These are phyloP conservation scores for Ambrosia artemisiifolia DNA, from an alignment of 129 eudicot genomes.

Conservation along the genomic window DNA sequence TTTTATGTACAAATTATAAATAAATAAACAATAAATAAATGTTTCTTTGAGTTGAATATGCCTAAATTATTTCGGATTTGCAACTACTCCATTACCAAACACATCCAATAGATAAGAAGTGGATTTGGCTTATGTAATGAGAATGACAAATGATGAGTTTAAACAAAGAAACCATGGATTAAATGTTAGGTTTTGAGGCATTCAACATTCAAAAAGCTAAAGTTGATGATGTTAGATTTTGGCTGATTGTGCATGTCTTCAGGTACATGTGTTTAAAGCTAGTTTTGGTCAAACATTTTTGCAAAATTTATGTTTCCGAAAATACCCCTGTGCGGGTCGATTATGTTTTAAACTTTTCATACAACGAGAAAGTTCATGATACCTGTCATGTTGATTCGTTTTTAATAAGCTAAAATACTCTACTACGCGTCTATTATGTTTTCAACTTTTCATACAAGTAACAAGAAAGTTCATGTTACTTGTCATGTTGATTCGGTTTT, in stretches of 20 bases:
- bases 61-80: constrained; percentile 14
- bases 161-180: constrained; percentile 17
- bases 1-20: neutral
- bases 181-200: constrained; percentile 25
- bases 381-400: neutral
- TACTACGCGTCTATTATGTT: neutral
- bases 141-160: constrained; percentile 25
- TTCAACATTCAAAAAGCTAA: constrained; percentile 39
- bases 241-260: constrained; percentile 34
- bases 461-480: neutral
- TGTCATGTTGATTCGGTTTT: neutral
- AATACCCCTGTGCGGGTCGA: constrained; percentile 3
- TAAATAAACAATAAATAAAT: neutral
- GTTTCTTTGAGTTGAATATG: constrained; percentile 7
- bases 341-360: neutral
- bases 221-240: constrained; percentile 25
- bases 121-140: constrained; percentile 59
- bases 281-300: constrained; percentile 15
- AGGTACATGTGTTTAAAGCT: constrained; percentile 5
- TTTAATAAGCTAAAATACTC: neutral
- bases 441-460: neutral
- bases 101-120: constrained; percentile 45
- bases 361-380: neutral
- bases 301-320: constrained; percentile 1
- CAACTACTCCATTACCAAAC: constrained; percentile 64